phyloP scores from a whole-genome alignment of 306 rosid species.

The Albizia julibrissin region DNA sequence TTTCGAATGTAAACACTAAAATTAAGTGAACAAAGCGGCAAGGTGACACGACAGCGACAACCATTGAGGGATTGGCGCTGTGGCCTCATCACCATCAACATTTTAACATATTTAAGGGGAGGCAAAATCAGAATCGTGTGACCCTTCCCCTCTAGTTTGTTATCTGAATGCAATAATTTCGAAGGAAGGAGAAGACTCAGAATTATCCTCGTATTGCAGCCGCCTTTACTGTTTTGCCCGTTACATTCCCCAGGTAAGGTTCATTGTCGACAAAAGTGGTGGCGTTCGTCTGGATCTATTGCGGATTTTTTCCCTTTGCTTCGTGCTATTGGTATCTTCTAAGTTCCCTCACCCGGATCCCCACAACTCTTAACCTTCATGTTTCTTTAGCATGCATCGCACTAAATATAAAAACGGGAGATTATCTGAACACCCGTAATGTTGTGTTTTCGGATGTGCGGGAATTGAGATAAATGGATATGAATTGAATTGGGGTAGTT shows the following conservation, averaged over 20 bases:
- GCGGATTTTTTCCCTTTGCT: background rate
- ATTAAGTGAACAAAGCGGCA: background rate
- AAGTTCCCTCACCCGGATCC: conserved; percentile 22
- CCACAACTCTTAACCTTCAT: background rate
- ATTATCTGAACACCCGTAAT: background rate
- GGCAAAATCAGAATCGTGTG: background rate
- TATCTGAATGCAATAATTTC: background rate
- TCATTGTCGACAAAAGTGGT: background rate
- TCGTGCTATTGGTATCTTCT: background rate
- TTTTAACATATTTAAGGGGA: background rate
- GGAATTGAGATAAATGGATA: background rate
- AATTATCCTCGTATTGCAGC: background rate
- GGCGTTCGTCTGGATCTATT: background rate
- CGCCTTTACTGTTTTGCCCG: background rate
- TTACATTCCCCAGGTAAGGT: background rate
- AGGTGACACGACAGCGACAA: background rate
- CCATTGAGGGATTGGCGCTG: background rate
- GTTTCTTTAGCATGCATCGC: background rate
- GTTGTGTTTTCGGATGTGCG: background rate
- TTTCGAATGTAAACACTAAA: background rate
- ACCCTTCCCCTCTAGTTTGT: conserved; percentile 5
- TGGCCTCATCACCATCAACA: background rate
- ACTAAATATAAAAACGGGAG: background rate
- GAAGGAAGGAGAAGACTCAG: conserved; percentile 2
- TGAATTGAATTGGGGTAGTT: background rate